These are phyloP conservation scores for Heritiera fomes DNA, from an alignment of 345 rosid genomes.

Conservation along the genomic window DNA sequence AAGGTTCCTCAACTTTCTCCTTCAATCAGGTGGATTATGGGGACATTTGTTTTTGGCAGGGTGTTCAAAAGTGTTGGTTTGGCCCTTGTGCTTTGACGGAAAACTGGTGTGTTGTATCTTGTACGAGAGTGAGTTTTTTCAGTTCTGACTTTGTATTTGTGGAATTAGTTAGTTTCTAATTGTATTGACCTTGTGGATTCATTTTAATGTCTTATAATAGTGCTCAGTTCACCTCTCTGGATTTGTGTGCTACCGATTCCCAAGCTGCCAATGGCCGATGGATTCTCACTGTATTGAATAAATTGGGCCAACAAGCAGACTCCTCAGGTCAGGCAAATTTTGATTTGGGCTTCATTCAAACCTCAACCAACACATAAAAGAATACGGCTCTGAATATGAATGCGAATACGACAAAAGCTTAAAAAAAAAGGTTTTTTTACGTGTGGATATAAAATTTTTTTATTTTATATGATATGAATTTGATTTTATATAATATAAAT, in stretches of 20 bases:
- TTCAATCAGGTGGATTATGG: conserved; percentile 13
- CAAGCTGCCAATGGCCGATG: neutral
- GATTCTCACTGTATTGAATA: neutral
- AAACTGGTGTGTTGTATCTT: conserved; percentile 49
- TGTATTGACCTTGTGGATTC: conserved; percentile 30
- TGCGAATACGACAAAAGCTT: too few relatives aligned
- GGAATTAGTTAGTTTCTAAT: conserved; percentile 46
- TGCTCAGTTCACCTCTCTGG: neutral
- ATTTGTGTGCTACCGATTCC: neutral
- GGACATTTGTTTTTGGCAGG: conserved; percentile 19
- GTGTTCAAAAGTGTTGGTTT: conserved; percentile 36
- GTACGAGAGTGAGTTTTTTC: conserved; percentile 46
- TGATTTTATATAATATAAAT: too few relatives aligned
- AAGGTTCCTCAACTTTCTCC: conserved; percentile 17
- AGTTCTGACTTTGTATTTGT: conserved; percentile 32
- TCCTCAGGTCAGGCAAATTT: neutral
- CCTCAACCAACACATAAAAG: neutral
- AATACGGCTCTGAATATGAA: too few relatives aligned
- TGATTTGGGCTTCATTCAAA: neutral
- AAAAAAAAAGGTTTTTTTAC: too few relatives aligned
- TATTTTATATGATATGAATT: too few relatives aligned
- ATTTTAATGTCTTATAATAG: conserved; percentile 10
- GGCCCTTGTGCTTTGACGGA: conserved; percentile 36
- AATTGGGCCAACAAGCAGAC: neutral
- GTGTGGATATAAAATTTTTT: too few relatives aligned